phyloP scores from a whole-genome alignment of 2,329 filamentous ascomycete species.

The Exophiala viscosa region DNA sequence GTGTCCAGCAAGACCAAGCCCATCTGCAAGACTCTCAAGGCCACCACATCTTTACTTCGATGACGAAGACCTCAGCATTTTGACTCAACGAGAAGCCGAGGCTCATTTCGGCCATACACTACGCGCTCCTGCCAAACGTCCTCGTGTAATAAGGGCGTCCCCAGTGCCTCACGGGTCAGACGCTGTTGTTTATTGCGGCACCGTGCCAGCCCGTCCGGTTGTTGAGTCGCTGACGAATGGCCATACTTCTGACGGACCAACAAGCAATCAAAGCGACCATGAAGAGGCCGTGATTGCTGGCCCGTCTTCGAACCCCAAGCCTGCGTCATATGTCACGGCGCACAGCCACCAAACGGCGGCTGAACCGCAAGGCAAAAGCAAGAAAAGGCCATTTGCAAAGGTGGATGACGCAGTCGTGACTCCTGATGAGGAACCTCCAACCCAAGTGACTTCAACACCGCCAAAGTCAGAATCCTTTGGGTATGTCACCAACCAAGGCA shows the following conservation, averaged over 20 bases:
- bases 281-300: background rate
- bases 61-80: constrained; percentile 20
- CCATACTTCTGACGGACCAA: background rate
- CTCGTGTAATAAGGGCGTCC: constrained; percentile 5
- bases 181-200: background rate
- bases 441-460: background rate
- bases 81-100: constrained; percentile 14
- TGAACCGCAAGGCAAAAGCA: background rate
- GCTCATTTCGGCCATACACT: constrained; percentile 10
- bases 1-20: background rate
- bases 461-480: constrained; percentile 11
- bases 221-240: background rate
- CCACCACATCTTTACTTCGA: constrained; percentile 15
- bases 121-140: constrained; percentile 13
- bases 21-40: background rate
- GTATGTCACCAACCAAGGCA: constrained; percentile 15
- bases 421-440: background rate
- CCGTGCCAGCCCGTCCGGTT: background rate
- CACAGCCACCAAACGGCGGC: background rate
- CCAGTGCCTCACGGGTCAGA: background rate
- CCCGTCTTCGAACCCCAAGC: background rate
- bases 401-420: constrained; percentile 1
- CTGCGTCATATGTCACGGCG: constrained; percentile 1
- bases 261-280: background rate
- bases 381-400: constrained; percentile 7